A percentile compares a stretch with the other conserved stretches of the same genome.
Conservation (phyloP, 192 early-diverging fungal species). For the Rhizoclosmatium globosum region DNA sequence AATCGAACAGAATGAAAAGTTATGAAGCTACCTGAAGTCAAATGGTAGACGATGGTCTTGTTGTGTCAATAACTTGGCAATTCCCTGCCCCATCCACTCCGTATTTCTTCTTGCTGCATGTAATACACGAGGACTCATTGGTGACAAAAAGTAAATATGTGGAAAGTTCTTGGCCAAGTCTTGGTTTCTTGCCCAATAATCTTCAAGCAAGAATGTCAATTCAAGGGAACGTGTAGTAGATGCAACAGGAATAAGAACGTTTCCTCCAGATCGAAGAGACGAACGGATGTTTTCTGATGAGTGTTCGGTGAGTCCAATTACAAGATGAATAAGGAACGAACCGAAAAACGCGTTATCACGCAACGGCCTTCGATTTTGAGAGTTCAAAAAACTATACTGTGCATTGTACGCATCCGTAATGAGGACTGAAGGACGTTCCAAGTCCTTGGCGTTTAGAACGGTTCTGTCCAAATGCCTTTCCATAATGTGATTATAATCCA, state of each 20-base stretch:
- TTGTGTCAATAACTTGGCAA: conserved; percentile 73
- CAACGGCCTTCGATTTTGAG: conserved; percentile 56
- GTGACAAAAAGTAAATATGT: conserved; percentile 76
- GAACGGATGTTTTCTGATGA: conserved; percentile 67
- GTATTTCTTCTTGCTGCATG: conserved; percentile 89
- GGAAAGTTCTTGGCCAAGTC: conserved; percentile 63
- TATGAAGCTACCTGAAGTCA: conserved; percentile 79
- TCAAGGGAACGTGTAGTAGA: conserved; percentile 91
- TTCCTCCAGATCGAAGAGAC: conserved; percentile 71
- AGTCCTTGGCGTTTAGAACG: conserved; percentile 68
- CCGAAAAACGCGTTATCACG: conserved; percentile 83
- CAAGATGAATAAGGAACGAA: conserved; percentile 29
- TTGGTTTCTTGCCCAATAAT: conserved; percentile 75
- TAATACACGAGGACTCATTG: conserved; percentile 77
- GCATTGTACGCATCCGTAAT: conserved; percentile 93
- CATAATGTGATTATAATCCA: conserved; percentile 91
- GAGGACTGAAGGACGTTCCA: conserved; percentile 85
- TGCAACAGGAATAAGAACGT: conserved; percentile 90
- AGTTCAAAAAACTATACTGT: conserved; percentile 65
- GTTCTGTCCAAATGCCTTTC: conserved; percentile 84
- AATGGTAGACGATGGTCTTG: conserved; percentile 83
- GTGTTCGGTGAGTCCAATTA: neutral
- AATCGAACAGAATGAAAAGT: neutral
- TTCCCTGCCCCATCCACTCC: conserved; percentile 94
- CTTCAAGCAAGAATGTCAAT: conserved; percentile 87